Evolutionary conservation across 441 rosid species (phyloP), one percentile per base, ranked within the genome.

Genomic region (Flueggea neowawraea): DNA sequence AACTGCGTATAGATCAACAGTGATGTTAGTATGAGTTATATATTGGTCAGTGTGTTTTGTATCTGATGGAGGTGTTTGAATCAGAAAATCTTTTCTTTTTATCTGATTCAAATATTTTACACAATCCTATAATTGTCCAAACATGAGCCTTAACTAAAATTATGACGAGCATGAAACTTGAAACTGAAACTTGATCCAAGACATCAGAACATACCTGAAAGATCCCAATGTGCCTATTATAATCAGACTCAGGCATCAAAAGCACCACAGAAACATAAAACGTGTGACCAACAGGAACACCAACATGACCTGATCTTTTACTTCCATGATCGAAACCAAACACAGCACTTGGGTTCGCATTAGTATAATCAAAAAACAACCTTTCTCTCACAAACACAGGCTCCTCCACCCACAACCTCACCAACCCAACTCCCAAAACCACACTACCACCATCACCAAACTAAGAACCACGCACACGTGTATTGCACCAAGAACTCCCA

Each of bases 171-270:
- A 22, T 22, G 28, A 22, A 22, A 22, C 1, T 3, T 43, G 45
- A 43, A 43, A 41, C 10, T 41, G 5, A 41, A 5, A 5, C 3
- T 6, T 4, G 6, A 0, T 11, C 7, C 16, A 16, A 4, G 44
- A 14, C 45, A 58, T 22, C 28, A 22, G 49, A 9, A 6, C 52
- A 51, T 67, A 90, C 96, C 90, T 85, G 98, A 68, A 94, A 90
- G 8, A 88, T 66, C 1, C 95, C 95, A 43, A 85, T 52, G 11
- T 82, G 71, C 64, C 78, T 62, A 57, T 88, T 94, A 68, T 78
- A 72, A 57, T 87, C 82, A 58, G 97, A 93, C 54, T 88, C 96
- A 6, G 97, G 96, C 87, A 90, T 69, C 78, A 85, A 67, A 60
- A 93, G 80, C 16, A 54, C 31, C 74, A 93, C 48, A 44, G 80